A percentile compares a stretch with the other conserved stretches of the same genome.
Conservation (phyloP, 768 basidiomycete species). For the Pleurotus salmoneostramineus region DNA sequence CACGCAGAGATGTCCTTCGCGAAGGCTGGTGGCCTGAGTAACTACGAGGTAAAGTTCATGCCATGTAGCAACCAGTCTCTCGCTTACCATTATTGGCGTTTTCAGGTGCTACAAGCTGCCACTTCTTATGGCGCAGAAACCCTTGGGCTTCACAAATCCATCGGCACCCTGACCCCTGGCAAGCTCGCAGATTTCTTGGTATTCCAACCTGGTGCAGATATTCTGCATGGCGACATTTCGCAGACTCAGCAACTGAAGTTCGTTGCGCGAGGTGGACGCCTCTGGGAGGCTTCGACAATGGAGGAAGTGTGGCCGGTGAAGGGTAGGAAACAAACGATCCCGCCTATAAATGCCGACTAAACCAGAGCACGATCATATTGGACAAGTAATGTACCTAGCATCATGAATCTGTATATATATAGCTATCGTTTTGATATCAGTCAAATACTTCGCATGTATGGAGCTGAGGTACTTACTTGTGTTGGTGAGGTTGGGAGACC, state of each 20-base stretch:
- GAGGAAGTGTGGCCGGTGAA: conserved; percentile 69
- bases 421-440: no score
- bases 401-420: no score
- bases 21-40: conserved; percentile 57
- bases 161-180: conserved; percentile 60
- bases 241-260: conserved; percentile 47
- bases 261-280: conserved; percentile 64
- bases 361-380: no score
- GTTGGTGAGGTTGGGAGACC: no score
- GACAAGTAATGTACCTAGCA: no score
- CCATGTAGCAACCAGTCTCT: neutral
- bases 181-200: conserved; percentile 73
- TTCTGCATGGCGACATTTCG: conserved; percentile 49
- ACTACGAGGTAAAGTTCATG: conserved; percentile 52
- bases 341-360: conserved; percentile 55
- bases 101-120: conserved; percentile 63
- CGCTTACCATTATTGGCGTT: neutral
- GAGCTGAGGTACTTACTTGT: no score
- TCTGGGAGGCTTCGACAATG: conserved; percentile 68
- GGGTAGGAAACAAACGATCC: conserved; percentile 48
- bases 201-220: conserved; percentile 57
- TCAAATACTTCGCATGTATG: no score
- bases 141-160: conserved; percentile 54
- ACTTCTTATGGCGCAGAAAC: conserved; percentile 63
- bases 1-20: conserved; percentile 73